A percentile compares a stretch with the other conserved stretches of the same genome.
Evolutionary conservation across 2,329 filamentous ascomycete genomes (phyloP).

Genomic region (Pseudogymnoascus verrucosus): DNA sequence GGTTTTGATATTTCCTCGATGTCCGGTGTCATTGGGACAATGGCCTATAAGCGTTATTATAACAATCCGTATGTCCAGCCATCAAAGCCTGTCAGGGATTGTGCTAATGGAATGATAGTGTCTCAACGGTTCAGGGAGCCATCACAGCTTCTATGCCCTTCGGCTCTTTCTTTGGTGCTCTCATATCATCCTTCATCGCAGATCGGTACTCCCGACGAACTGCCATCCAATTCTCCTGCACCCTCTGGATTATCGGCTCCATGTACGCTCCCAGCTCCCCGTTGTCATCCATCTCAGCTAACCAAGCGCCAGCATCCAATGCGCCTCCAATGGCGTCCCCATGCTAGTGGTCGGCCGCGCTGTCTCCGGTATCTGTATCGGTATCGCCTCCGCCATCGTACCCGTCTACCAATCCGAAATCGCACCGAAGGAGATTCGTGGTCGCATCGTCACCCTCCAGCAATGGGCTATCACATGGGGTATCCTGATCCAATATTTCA

Average conservation of each 20-base stretch:
- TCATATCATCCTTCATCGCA: slow-evolving; percentile 47
- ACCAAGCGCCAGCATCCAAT: slow-evolving; percentile 39
- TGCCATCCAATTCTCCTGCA: slow-evolving; percentile 38
- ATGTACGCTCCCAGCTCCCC: slow-evolving; percentile 20
- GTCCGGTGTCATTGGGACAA: slow-evolving; percentile 58
- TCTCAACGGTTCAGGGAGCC: slow-evolving; percentile 53
- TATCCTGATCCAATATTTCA: slow-evolving; percentile 58
- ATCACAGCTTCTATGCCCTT: slow-evolving; percentile 69
- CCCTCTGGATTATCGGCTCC: slow-evolving; percentile 41
- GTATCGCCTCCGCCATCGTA: slow-evolving; percentile 61
- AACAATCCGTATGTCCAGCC: slow-evolving; percentile 39
- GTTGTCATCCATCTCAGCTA: background rate
- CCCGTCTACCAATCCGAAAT: slow-evolving; percentile 63
- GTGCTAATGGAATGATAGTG: background rate
- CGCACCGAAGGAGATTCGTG: slow-evolving; percentile 48
- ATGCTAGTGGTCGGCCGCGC: slow-evolving; percentile 67
- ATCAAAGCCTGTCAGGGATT: background rate
- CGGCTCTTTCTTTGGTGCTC: slow-evolving; percentile 58
- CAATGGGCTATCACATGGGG: slow-evolving; percentile 68
- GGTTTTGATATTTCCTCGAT: slow-evolving; percentile 75
- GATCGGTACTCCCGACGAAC: slow-evolving; percentile 42
- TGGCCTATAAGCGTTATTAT: slow-evolving; percentile 67
- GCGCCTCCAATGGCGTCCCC: slow-evolving; percentile 52
- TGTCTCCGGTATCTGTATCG: slow-evolving; percentile 65
- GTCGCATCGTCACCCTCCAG: slow-evolving; percentile 55